Evolutionary conservation across 352 stramenopile species (phyloP).

Genomic region (Pythium phragmiticola): DNA sequence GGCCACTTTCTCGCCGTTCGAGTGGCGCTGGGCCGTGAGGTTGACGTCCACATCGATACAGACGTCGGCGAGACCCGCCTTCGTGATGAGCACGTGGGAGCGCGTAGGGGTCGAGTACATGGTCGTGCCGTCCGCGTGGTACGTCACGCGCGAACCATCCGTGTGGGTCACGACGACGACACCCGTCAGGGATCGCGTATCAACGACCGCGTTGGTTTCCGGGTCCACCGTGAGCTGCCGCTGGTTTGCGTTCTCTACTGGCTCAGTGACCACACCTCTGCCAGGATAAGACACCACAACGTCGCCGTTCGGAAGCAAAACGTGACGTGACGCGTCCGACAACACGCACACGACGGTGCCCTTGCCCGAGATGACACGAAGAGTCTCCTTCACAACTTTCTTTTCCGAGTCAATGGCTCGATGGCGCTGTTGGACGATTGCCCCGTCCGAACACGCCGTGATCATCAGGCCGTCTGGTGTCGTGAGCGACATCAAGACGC

Average conservation of each 20-base stretch:
- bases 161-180: constrained; percentile 66
- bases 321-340: constrained; percentile 31
- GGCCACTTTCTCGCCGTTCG: constrained; percentile 51
- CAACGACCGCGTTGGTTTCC: constrained; percentile 67
- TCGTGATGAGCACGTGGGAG: constrained; percentile 57
- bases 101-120: constrained; percentile 49
- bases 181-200: constrained; percentile 36
- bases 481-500: constrained; percentile 45
- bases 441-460: constrained; percentile 57
- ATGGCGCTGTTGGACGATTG: constrained; percentile 41
- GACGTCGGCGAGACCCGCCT: constrained; percentile 54
- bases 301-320: constrained; percentile 55
- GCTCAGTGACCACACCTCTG: background rate
- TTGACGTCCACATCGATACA: constrained; percentile 75
- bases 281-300: constrained; percentile 4
- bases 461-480: constrained; percentile 52
- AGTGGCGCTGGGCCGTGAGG: constrained; percentile 51
- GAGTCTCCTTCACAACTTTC: constrained; percentile 25
- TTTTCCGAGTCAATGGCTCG: background rate
- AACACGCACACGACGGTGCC: constrained; percentile 55
- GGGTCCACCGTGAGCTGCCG: constrained; percentile 50
- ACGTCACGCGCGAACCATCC: constrained; percentile 51
- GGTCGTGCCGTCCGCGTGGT: constrained; percentile 65
- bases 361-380: constrained; percentile 58
- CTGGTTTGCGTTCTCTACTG: background rate